Base-by-base conservation (phyloP, 1,284 basidiomycete species). In the Macrocystidia cucumis region DNA sequence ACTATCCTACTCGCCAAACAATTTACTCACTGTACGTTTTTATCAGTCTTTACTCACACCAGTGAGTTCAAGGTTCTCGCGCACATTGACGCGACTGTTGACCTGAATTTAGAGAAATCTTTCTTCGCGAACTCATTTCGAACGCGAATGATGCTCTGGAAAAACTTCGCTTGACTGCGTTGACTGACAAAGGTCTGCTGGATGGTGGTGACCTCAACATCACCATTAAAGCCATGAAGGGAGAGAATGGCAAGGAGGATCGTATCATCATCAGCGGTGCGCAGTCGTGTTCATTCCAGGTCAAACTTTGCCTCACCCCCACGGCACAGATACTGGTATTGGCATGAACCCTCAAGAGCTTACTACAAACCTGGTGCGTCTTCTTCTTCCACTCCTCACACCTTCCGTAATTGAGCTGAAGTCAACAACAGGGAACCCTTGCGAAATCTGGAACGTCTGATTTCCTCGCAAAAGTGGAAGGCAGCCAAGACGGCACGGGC, bases 71-170 rank as follows among this genome's bases (percentile, higher is more conserved):
- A 43, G 36, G 26, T 42, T 37, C 34, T 26, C 11, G 19, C 8
- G n/a, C 23, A 34, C 33, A 29, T 37, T 20, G 35, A 9, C 18
- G 25, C 4, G 6, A 29, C 17, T 4, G 11, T 34, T 14, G 35
- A 23, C 6, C 23, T 9, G 18, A 20, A 34, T 29, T 54, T 47
- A 90, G 89, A 48, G 92, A 95, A 41, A 83, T 96, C 32, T 97
- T 95, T 58, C 73, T 97, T 34, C 86, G 92, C 29, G 92, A 97
- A 60, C 67, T 96, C 31, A 74, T 96, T 40, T 95, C 91, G 8
- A 97, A 97, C 54, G 83, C 91, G 21, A 95, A 95, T 56, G 92
- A 97, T 56, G 92, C 93, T 1, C 66, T 96, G 26, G 92, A 97
- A 57, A 97, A 96, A 59, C 73, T 93, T 31, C 83, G 92, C 17